These are phyloP conservation scores for Elaeis oleifera DNA, from an alignment of 202 grass and related monocot genomes.

Conservation along the genomic window DNA sequence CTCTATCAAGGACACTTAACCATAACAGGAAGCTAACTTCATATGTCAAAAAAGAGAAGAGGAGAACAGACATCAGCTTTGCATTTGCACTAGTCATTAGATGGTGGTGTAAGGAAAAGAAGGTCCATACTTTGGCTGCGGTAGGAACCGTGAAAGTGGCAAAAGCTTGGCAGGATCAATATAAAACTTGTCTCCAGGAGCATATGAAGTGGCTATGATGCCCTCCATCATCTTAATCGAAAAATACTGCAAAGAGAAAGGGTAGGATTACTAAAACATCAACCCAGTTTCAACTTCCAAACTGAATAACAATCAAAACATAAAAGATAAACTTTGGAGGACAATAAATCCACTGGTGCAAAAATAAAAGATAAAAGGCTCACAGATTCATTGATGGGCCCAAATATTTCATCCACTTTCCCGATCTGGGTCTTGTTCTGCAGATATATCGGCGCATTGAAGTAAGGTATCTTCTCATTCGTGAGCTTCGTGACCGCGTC, in stretches of 20 bases:
- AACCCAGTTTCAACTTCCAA: too few relatives aligned
- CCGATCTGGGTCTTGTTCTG: slow-evolving; percentile 95
- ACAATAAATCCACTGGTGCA: too few relatives aligned
- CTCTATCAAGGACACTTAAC: too few relatives aligned
- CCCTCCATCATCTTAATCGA: slow-evolving; percentile 94
- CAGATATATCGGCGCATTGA: slow-evolving; percentile 88
- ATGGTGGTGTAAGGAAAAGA: not conserved
- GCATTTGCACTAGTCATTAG: too few relatives aligned
- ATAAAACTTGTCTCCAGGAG: slow-evolving; percentile 70
- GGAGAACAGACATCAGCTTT: too few relatives aligned
- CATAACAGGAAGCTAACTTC: too few relatives aligned
- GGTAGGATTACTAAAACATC: not conserved
- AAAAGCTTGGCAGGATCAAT: slow-evolving; percentile 84
- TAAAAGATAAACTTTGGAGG: too few relatives aligned
- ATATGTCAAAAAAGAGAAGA: too few relatives aligned
- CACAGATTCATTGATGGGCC: slow-evolving; percentile 96
- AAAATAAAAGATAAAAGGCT: slow-evolving; percentile 11
- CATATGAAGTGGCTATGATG: slow-evolving; percentile 72
- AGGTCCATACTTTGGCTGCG: slow-evolving; percentile 64
- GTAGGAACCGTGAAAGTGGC: slow-evolving; percentile 80
- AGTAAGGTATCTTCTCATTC: slow-evolving; percentile 98
- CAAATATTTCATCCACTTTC: slow-evolving; percentile 97
- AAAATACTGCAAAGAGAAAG: slow-evolving; percentile 21
- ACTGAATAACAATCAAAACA: too few relatives aligned
- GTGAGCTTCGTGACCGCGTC: slow-evolving; percentile 92